Percentiles rank a stretch among this genome's conserved stretches.
Evolutionary conservation across 192 early-diverging fungal species (phyloP).

Genomic region (Dispira simplex): DNA sequence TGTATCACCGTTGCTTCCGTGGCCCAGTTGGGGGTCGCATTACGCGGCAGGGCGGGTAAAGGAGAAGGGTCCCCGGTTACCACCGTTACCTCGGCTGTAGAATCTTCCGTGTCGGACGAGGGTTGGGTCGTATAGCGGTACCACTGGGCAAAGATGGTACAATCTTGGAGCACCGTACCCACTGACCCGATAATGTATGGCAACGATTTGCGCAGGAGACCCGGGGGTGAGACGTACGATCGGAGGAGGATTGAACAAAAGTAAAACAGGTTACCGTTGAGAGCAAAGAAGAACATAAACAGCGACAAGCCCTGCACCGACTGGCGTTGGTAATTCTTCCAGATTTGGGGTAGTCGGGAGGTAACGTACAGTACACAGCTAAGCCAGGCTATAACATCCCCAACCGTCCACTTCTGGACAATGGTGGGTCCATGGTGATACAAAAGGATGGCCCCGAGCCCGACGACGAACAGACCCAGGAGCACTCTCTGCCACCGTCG

Average conservation of each 20-base stretch:
- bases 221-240: neutral
- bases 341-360: conserved; percentile 61
- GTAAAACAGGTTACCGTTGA: conserved; percentile 54
- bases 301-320: conserved; percentile 58
- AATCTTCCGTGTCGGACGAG: neutral
- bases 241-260: conserved; percentile 12
- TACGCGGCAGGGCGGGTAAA: too few species aligned
- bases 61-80: too few species aligned
- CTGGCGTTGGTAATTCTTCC: conserved; percentile 39
- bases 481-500: neutral
- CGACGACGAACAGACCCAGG: neutral
- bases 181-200: conserved; percentile 10
- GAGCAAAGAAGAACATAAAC: conserved; percentile 48
- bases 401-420: conserved; percentile 14
- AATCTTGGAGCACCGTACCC: conserved; percentile 6
- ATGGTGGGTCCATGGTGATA: neutral
- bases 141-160: conserved; percentile 1
- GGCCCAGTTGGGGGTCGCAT: too few species aligned
- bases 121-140: neutral
- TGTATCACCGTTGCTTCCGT: too few species aligned
- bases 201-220: neutral
- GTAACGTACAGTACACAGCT: conserved; percentile 48
- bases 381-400: conserved; percentile 48
- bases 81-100: too few species aligned
- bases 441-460: neutral